Evolutionary conservation across 2,329 filamentous ascomycete species (phyloP).

Genomic region (Claviceps capensis): DNA sequence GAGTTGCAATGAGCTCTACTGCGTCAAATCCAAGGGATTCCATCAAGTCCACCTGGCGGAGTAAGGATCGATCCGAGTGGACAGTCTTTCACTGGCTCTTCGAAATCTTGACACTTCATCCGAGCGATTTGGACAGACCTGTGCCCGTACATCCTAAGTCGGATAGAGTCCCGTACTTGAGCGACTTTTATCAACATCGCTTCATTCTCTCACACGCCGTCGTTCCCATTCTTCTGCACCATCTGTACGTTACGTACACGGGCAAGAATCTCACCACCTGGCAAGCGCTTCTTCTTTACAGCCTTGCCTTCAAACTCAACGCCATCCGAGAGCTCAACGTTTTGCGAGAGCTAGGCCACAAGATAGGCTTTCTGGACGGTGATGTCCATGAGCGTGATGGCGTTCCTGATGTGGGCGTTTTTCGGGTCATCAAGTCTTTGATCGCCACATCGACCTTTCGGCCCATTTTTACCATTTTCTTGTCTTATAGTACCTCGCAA

Average conservation of each 20-base stretch:
- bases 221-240: slow-evolving; percentile 4
- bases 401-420: slow-evolving; percentile 3
- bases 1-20: background rate
- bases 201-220: slow-evolving; percentile 5
- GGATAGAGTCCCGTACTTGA: slow-evolving; percentile 2
- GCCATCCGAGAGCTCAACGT: slow-evolving; percentile 5
- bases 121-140: slow-evolving; percentile 1
- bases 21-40: slow-evolving; percentile 2
- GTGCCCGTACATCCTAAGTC: slow-evolving; percentile 5
- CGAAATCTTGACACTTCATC: slow-evolving; percentile 5
- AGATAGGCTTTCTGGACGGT: slow-evolving; percentile 4
- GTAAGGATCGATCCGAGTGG: slow-evolving; percentile 6
- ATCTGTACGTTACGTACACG: slow-evolving; percentile 4
- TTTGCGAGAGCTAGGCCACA: slow-evolving; percentile 1
- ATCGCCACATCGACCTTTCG: slow-evolving; percentile 3
- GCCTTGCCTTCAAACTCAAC: slow-evolving; percentile 3
- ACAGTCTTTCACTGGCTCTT: slow-evolving; percentile 4
- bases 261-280: slow-evolving; percentile 4
- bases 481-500: background rate
- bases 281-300: slow-evolving; percentile 5
- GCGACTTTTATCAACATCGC: slow-evolving; percentile 4
- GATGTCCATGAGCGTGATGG: slow-evolving; percentile 6
- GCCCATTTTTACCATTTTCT: slow-evolving; percentile 3
- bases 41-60: slow-evolving; percentile 6
- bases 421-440: slow-evolving; percentile 1